Base-by-base conservation (phyloP, 768 basidiomycete species). In the Tulasnella sp. region DNA sequence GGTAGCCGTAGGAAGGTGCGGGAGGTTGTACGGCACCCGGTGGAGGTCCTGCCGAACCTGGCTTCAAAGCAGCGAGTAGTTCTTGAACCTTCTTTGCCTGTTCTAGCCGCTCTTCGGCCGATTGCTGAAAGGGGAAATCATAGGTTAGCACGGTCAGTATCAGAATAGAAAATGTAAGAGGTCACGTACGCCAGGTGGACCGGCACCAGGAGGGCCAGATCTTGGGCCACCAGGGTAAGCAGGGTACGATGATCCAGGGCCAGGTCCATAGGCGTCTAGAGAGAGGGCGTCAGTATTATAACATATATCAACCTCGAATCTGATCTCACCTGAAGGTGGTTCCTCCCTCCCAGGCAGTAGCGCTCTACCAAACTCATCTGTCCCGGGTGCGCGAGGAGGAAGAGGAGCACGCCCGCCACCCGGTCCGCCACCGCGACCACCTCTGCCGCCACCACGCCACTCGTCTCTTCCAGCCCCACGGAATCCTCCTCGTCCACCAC, bases 71-170 rank as follows among this genome's bases (percentile, higher is more conserved):
- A 24, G 46, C 1, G 9, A 75, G 74, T 80, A 91, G 90, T 82
- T 95, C 93, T 83, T 96, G 95, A 12, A 96, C 94, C 85, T 90
- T 93, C 78, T 92, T 90, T 10, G 95, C 94, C 87, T 96, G 93
- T 83, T 97, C 95, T 27, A 97, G 87, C 18, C 95, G 92, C 74
- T 96, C 94, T 79, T 96, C 94, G 16, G 86, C 68, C 12, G 31
- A 40, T 27, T 79, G 71, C 40, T 39, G 16, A 16, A 31, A 21
- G 42, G 36, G 12, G 44, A 12, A 31, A 36, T 52, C 52, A 52
- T 5, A n/a, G n/a, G 52, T 52, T 24, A 52, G 52, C n/a, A 52
- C 52, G 14, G 24, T n/a, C 52, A 24, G n/a, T 5, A n/a, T 52
- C 24, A n/a, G 24, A 7, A 52, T 7, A 52, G 52, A n/a, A n/a